These are phyloP conservation scores for Biscutella laevigata DNA, from an alignment of 441 rosid genomes.

Conservation along the genomic window DNA sequence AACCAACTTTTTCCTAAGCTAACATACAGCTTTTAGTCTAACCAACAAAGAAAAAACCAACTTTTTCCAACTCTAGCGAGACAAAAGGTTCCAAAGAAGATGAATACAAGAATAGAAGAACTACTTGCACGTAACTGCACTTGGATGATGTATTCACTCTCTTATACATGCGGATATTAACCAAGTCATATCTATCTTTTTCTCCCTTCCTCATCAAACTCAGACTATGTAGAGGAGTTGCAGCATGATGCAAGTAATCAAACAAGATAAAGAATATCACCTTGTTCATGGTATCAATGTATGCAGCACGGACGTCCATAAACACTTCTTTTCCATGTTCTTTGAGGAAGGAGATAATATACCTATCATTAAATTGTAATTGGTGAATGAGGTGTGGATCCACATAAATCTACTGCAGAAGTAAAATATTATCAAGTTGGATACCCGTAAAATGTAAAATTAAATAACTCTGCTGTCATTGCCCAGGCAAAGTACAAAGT, in stretches of 20 bases:
- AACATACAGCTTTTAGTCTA: neutral
- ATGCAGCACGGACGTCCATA: slow-evolving; percentile 86
- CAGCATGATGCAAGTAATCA: neutral
- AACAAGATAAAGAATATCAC: slow-evolving; percentile 35
- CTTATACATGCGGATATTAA: neutral
- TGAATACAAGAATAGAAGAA: neutral
- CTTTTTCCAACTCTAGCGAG: slow-evolving; percentile 7
- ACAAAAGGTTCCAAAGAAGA: neutral
- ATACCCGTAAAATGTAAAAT: neutral
- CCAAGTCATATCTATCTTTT: neutral
- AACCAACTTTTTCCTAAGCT: too few species aligned
- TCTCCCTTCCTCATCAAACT: neutral
- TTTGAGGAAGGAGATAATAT: slow-evolving; percentile 75
- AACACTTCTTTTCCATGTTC: slow-evolving; percentile 91
- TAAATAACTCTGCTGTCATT: neutral
- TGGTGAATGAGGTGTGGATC: slow-evolving; percentile 6
- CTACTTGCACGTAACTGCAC: slow-evolving; percentile 8
- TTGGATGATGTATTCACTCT: neutral
- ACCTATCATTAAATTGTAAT: slow-evolving; percentile 37
- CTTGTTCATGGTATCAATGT: slow-evolving; percentile 98
- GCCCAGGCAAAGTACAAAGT: neutral
- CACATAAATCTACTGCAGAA: neutral
- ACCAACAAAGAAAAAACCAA: slow-evolving; percentile 13
- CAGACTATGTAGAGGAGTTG: neutral
- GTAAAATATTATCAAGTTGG: neutral